Percentiles rank a stretch among this genome's conserved stretches.
Conservation (phyloP, 2,329 filamentous ascomycete genomes). For the Dactylellina cionopaga region DNA sequence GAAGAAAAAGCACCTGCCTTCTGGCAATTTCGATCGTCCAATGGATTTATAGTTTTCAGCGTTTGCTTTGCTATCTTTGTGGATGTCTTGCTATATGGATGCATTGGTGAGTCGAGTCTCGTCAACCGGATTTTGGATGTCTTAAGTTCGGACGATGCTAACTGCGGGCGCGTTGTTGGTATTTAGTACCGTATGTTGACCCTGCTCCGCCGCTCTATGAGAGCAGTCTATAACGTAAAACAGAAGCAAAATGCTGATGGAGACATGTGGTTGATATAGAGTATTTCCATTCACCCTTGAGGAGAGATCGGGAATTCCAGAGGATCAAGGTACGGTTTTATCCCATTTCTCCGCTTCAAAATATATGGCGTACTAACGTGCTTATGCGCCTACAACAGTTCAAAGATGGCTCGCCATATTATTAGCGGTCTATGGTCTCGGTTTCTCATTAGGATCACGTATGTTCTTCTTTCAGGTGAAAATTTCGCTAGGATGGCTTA, state of each 20-base stretch:
- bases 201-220: neutral
- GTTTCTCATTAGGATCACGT: slow-evolving; percentile 50
- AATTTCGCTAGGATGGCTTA: neutral
- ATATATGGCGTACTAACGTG: too few species aligned
- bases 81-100: slow-evolving; percentile 51
- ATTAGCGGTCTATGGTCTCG: slow-evolving; percentile 45
- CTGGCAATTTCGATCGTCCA: slow-evolving; percentile 50
- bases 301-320: slow-evolving; percentile 39
- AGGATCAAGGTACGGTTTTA: slow-evolving; percentile 42
- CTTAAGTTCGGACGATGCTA: neutral
- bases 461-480: slow-evolving; percentile 18
- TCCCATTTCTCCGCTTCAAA: too few species aligned
- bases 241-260: neutral
- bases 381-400: slow-evolving; percentile 4
- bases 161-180: slow-evolving; percentile 22
- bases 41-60: slow-evolving; percentile 48
- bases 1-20: slow-evolving; percentile 40
- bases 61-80: slow-evolving; percentile 52
- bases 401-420: slow-evolving; percentile 49
- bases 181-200: slow-evolving; percentile 45
- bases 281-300: slow-evolving; percentile 50
- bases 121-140: neutral
- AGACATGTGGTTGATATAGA: slow-evolving; percentile 12
- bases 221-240: neutral
- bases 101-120: slow-evolving; percentile 27